A percentile compares a stretch with the other conserved stretches of the same genome.
phyloP scores from a whole-genome alignment of 345 rosid species.

The Hypericum perforatum region DNA sequence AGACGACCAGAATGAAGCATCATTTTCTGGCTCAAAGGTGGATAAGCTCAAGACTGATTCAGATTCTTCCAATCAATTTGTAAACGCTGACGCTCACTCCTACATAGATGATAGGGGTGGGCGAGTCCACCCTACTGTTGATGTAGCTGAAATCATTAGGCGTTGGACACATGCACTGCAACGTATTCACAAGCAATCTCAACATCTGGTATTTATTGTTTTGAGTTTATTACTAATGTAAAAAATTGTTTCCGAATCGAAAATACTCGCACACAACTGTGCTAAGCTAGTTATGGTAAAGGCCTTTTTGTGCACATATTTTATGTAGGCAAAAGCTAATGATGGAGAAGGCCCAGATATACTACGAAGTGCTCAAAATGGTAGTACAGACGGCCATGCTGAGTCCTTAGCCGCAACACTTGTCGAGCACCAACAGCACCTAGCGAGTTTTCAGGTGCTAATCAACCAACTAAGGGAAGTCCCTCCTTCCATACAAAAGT shows the following conservation, averaged over 20 bases:
- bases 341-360: conserved; percentile 99
- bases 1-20: conserved; percentile 61
- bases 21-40: conserved; percentile 23
- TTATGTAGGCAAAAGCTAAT: conserved; percentile 80
- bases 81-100: conserved; percentile 58
- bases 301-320: conserved; percentile 7
- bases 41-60: conserved; percentile 33
- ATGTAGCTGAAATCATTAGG: conserved; percentile 92
- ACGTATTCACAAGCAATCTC: conserved; percentile 95
- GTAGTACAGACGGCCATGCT: conserved; percentile 75
- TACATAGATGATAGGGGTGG: conserved; percentile 85
- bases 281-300: no score
- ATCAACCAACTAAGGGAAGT: conserved; percentile 87
- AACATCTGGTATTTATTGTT: conserved; percentile 64
- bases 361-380: conserved; percentile 62
- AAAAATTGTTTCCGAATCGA: neutral
- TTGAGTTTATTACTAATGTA: conserved; percentile 10
- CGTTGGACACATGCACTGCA: conserved; percentile 99
- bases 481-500: conserved; percentile 75
- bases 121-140: conserved; percentile 78
- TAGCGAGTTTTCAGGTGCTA: conserved; percentile 98
- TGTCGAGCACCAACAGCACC: conserved; percentile 93
- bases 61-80: conserved; percentile 36
- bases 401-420: conserved; percentile 89
- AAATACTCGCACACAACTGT: no score